phyloP scores from a whole-genome alignment of 2,329 filamentous ascomycete species.

The Magnaporthiopsis poae region DNA sequence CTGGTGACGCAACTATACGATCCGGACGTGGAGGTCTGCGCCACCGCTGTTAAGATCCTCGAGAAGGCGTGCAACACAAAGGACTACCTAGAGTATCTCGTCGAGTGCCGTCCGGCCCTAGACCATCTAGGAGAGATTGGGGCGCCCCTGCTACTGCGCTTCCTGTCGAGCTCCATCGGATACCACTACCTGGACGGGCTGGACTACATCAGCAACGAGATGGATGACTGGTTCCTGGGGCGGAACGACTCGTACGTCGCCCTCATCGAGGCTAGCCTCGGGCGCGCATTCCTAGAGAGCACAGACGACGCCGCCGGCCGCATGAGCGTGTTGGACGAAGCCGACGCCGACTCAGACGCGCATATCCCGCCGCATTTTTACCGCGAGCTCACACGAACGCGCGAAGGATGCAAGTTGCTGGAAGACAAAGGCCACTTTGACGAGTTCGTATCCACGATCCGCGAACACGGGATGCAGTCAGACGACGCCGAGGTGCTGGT shows the following conservation, averaged over 20 bases:
- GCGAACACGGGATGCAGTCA: constrained; percentile 73
- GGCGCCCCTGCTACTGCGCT: constrained; percentile 80
- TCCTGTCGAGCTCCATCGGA: constrained; percentile 88
- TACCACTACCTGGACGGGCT: constrained; percentile 95
- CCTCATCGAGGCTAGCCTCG: constrained; percentile 92
- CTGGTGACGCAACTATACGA: constrained; percentile 98
- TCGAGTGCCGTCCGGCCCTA: constrained; percentile 85
- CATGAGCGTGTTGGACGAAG: constrained; percentile 48
- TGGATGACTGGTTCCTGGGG: constrained; percentile 99
- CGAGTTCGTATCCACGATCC: constrained; percentile 82
- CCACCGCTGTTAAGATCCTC: constrained; percentile 89
- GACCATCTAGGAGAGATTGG: constrained; percentile 96
- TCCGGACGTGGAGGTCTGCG: constrained; percentile 91
- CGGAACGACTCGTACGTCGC: constrained; percentile 93
- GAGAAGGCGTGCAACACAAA: constrained; percentile 95
- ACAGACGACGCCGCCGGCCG: constrained; percentile 44
- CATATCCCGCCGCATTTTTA: constrained; percentile 96
- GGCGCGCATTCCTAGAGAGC: constrained; percentile 48
- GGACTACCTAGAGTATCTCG: constrained; percentile 84
- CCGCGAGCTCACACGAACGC: constrained; percentile 81
- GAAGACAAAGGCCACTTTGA: constrained; percentile 92
- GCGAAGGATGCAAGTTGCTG: constrained; percentile 81
- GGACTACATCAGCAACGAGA: constrained; percentile 98
- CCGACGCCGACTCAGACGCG: constrained; percentile 44
- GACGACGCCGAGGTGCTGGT: constrained; percentile 77